phyloP scores from a whole-genome alignment of 495 filamentous ascomycete species.

The Ramalina intermedia region DNA sequence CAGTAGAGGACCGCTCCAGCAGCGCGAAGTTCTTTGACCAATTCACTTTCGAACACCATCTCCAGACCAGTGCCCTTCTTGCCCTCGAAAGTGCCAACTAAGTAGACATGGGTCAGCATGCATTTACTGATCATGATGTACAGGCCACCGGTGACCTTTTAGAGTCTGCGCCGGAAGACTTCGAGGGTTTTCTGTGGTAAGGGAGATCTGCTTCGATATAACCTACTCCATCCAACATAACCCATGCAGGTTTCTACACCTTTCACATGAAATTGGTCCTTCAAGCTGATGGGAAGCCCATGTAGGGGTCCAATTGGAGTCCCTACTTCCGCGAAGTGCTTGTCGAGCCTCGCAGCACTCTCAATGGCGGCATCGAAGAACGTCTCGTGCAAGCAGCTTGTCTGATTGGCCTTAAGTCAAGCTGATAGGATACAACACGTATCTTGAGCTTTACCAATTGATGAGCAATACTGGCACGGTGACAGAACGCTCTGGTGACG shows the following conservation, averaged over 20 bases:
- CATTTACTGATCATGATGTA: not conserved
- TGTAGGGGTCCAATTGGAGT: slow-evolving; percentile 44
- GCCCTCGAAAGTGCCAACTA: slow-evolving; percentile 35
- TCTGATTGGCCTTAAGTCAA: slow-evolving; percentile 17
- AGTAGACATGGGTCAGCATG: slow-evolving; percentile 14
- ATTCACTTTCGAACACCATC: slow-evolving; percentile 30
- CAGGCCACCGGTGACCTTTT: not conserved
- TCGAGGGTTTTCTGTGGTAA: not conserved
- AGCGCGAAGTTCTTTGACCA: slow-evolving; percentile 36
- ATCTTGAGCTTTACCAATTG: slow-evolving; percentile 23
- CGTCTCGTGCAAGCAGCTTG: slow-evolving; percentile 47
- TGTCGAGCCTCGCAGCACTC: slow-evolving; percentile 44
- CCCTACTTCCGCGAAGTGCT: slow-evolving; percentile 33
- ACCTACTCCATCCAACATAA: slow-evolving; percentile 25
- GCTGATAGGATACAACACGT: not conserved
- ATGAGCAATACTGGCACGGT: slow-evolving; percentile 41
- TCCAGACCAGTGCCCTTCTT: slow-evolving; percentile 25
- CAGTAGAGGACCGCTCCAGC: slow-evolving; percentile 49
- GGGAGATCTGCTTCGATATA: not conserved
- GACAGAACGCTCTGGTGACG: slow-evolving; percentile 41
- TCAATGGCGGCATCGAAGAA: slow-evolving; percentile 48
- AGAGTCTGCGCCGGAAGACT: too few relatives aligned
- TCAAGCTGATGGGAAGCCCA: slow-evolving; percentile 51
- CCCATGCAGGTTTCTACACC: slow-evolving; percentile 53
- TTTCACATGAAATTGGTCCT: slow-evolving; percentile 58